Base-by-base conservation (phyloP, 257 asterid species). In the Asclepias syriaca region DNA sequence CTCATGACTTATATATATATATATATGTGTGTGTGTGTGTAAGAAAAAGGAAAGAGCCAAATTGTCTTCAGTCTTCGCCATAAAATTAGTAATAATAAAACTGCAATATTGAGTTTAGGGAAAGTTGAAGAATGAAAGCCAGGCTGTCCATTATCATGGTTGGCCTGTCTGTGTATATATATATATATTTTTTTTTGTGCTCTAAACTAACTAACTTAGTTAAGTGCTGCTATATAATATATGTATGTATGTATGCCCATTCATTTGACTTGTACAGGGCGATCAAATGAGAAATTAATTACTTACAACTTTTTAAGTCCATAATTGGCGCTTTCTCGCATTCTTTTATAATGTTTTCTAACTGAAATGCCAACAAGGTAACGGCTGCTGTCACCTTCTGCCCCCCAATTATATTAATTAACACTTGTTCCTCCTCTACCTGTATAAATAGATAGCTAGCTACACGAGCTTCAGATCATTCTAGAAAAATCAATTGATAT, bases 351-450 rank as follows among this genome's bases (percentile, higher is more conserved):
- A 68, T 66, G 43, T 4, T 72, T 75, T 75, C 55, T 49, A 79
- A 66, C 83, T 71, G 74, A 71, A 71, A 59, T 67, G 83, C 80
- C 83, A 79, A 66, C 83, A 72, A 79, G 69, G 72, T 67, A 79
- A 75, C 77, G 83, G 83, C 80, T 75, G 83, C 77, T 71, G 69
- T 64, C 76, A 32, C 48, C 60, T 56, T 74, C 75, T 70, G 82
- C 70, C 74, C 71, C 78, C 74, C 27, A 24, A 0, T 8, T 43
- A 43, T 43, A 8, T 9, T 34, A 34, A 34, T 34, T 4, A 34
- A 43, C 48, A 43, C 2, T 43, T 43, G 48, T 43, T 43, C 10
- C 48, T 43, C 11, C 2, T 43, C 1, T 43, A 1, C 12, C 11
- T 40, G 7, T 40, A 40, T 40, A 40, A 6, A 6, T 40, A 58